A percentile compares a stretch with the other conserved stretches of the same genome.
These are phyloP conservation scores for Codiaeum variegatum DNA, from an alignment of 441 rosid genomes.

Conservation along the genomic window DNA sequence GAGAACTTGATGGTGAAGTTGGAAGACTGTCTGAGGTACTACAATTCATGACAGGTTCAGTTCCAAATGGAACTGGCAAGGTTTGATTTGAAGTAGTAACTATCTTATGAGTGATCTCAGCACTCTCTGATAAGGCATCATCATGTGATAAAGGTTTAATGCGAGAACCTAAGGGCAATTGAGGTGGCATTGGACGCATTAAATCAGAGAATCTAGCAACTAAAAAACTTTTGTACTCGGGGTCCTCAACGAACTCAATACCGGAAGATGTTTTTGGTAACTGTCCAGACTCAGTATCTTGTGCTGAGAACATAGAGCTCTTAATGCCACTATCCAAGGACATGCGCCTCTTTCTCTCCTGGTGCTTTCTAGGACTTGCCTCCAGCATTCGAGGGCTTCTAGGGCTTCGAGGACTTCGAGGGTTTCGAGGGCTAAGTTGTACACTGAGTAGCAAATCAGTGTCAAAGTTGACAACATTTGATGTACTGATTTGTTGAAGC, in stretches of 20 bases:
- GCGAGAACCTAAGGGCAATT: constrained; percentile 22
- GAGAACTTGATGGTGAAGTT: constrained; percentile 27
- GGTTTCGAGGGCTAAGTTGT: constrained; percentile 34
- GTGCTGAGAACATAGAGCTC: constrained; percentile 27
- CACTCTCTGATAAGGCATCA: constrained; percentile 25
- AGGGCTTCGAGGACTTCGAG: constrained; percentile 23
- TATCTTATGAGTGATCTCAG: constrained; percentile 17
- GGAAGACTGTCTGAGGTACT: constrained; percentile 26
- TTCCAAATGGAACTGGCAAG: constrained; percentile 16
- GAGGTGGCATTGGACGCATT: constrained; percentile 24
- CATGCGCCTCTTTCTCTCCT: constrained; percentile 32
- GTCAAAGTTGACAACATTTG: constrained; percentile 40
- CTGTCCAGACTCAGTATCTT: constrained; percentile 29
- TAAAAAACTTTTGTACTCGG: constrained; percentile 26
- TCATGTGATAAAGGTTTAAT: constrained; percentile 29
- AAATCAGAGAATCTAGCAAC: constrained; percentile 24
- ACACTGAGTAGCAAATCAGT: constrained; percentile 22
- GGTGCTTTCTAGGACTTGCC: constrained; percentile 36
- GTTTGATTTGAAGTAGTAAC: constrained; percentile 21
- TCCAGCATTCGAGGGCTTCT: constrained; percentile 33
- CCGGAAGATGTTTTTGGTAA: constrained; percentile 28
- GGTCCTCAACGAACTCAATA: constrained; percentile 27
- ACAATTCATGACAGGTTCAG: constrained; percentile 24
- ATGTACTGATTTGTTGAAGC: constrained; percentile 67
- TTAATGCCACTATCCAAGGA: constrained; percentile 30